Percentiles rank a stretch among this genome's conserved stretches.
These are phyloP conservation scores for Aureobasidium uvarum DNA, from an alignment of 2,329 filamentous ascomycete genomes.

Conservation along the genomic window DNA sequence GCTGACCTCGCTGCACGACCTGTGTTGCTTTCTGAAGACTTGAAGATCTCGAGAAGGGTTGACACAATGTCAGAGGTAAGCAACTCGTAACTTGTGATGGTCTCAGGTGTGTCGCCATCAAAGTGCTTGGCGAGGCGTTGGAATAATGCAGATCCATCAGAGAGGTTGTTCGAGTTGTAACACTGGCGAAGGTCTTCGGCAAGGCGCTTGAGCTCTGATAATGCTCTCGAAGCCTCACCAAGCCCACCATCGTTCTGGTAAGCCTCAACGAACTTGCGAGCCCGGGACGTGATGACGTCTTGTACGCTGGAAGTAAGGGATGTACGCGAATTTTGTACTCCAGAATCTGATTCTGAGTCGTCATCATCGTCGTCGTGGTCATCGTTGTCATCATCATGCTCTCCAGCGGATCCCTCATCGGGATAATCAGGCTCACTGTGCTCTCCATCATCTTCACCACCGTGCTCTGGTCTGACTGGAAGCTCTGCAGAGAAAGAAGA, in stretches of 20 bases:
- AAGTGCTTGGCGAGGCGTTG: slow-evolving; percentile 76
- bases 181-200: slow-evolving; percentile 69
- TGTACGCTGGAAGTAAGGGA: slow-evolving; percentile 52
- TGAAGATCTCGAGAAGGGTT: slow-evolving; percentile 78
- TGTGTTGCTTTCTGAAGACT: slow-evolving; percentile 60
- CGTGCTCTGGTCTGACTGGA: slow-evolving; percentile 31
- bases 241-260: slow-evolving; percentile 80
- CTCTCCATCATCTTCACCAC: slow-evolving; percentile 43
- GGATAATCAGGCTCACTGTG: slow-evolving; percentile 46
- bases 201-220: slow-evolving; percentile 68
- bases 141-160: slow-evolving; percentile 66
- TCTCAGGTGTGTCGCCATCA: slow-evolving; percentile 81
- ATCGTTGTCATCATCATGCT: slow-evolving; percentile 58
- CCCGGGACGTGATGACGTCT: slow-evolving; percentile 70
- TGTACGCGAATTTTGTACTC: slow-evolving; percentile 27
- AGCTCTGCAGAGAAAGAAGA: slow-evolving; percentile 25
- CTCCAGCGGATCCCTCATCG: slow-evolving; percentile 54
- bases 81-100: slow-evolving; percentile 92
- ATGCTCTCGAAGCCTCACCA: slow-evolving; percentile 72
- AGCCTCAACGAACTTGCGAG: slow-evolving; percentile 77
- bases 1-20: slow-evolving; percentile 66
- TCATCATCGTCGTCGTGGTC: slow-evolving; percentile 55
- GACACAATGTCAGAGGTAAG: slow-evolving; percentile 87
- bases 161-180: slow-evolving; percentile 49
- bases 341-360: slow-evolving; percentile 30